Conservation (phyloP, 306 rosid species). For the Inga oerstediana region DNA sequence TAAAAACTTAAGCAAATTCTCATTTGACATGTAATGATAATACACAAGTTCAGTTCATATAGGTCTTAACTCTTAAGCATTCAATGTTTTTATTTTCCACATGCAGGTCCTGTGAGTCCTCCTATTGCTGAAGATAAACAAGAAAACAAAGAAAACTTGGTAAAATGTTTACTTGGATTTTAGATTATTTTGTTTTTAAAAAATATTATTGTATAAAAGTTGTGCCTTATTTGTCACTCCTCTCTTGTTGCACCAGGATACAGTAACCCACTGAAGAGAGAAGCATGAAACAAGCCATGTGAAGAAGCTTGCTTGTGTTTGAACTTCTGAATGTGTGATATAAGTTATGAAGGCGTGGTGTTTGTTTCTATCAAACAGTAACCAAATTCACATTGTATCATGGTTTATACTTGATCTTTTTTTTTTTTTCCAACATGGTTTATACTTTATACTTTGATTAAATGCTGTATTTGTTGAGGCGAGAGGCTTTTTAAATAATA, state of each 20-base stretch:
- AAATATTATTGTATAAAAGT: background rate
- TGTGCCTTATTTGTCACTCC: background rate
- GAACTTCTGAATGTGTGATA: background rate
- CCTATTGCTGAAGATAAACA: constrained; percentile 30
- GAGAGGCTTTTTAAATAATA: background rate
- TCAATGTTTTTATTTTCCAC: background rate
- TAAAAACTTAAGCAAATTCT: constrained; percentile 21
- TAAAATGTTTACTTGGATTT: constrained; percentile 2
- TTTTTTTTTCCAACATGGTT: no score
- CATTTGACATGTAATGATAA: background rate
- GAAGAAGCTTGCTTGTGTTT: background rate
- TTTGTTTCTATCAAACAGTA: background rate
- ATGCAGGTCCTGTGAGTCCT: constrained; percentile 37
- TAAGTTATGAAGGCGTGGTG: background rate
- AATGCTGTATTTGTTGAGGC: background rate
- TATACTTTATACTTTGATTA: no score
- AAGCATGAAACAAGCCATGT: background rate
- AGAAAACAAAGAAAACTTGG: constrained; percentile 69
- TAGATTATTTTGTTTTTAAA: no score
- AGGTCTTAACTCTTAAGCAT: background rate
- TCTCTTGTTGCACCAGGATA: background rate
- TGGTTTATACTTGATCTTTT: background rate
- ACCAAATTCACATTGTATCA: background rate
- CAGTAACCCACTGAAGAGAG: background rate
- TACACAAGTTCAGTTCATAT: background rate